phyloP scores from a whole-genome alignment of 1,139 yeast genomes.

The Geotrichum carabidarum region DNA sequence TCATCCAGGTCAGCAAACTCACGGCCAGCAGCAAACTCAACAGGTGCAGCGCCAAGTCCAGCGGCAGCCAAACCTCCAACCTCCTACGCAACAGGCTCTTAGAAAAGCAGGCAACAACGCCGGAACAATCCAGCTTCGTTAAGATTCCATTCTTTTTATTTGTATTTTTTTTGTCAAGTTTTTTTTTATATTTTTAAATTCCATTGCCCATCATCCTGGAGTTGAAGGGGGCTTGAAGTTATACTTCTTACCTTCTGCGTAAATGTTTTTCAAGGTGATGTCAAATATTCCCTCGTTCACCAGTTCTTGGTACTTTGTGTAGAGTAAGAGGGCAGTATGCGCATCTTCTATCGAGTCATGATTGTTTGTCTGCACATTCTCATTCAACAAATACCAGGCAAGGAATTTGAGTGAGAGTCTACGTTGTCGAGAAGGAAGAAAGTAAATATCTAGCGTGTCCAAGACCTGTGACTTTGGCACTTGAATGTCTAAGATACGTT shows the following conservation, averaged over 20 bases:
- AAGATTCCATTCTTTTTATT: neutral
- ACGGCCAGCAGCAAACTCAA: neutral
- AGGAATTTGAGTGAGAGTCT: conserved; percentile 82
- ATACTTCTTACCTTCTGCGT: conserved; percentile 64
- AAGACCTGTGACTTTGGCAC: conserved; percentile 81
- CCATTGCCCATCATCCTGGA: neutral
- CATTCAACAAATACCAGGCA: conserved; percentile 70
- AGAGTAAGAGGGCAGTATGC: conserved; percentile 71
- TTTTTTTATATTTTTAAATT: neutral
- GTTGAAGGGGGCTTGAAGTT: conserved; percentile 55
- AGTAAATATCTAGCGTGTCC: conserved; percentile 80
- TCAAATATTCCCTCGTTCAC: conserved; percentile 56
- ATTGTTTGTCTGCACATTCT: conserved; percentile 81
- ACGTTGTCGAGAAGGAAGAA: conserved; percentile 64
- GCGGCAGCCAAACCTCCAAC: neutral
- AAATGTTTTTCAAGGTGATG: conserved; percentile 56
- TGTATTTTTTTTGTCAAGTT: neutral
- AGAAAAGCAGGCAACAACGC: conserved; percentile 1
- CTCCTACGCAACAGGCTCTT: conserved; percentile 2
- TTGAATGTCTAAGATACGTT: conserved; percentile 48
- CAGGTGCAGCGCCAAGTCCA: neutral
- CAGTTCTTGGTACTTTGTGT: conserved; percentile 64
- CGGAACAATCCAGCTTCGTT: conserved; percentile 11
- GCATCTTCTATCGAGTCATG: conserved; percentile 99
- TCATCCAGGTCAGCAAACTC: neutral